Evolutionary conservation across 768 basidiomycete genomes (phyloP), one percentile per base, ranked within the genome.

Genomic region (Myochromella boudieri): DNA sequence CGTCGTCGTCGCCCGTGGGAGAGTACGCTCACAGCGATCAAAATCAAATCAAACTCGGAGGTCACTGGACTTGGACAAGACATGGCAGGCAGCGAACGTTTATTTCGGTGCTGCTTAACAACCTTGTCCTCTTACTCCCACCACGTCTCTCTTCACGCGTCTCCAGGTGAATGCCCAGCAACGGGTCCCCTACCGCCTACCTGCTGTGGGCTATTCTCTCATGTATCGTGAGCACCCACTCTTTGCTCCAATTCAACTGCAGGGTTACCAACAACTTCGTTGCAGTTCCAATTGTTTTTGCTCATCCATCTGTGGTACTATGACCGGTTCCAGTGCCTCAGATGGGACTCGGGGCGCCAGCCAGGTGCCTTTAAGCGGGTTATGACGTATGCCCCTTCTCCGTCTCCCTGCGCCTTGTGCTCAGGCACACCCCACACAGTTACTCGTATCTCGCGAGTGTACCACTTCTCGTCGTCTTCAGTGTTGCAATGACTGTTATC

Each of bases 331-430:
- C 74, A 81, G 51, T 90, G 89, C 64, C 65, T 90, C 37, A 76
- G 70, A 64, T 90, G 87, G 87, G 75, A 81, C 60, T 74, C 82
- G 11, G 87, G 86, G 26, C 75, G 86, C 42, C 86, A 87, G 61
- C 86, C 85, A 46, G 90, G 90, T 46, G 82, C 89, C 10, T 92
- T 92, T 77, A 91, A 87, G 68, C 77, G 91, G 41, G 76, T 92
- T 60, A 92, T 92, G 90, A 91, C 87, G 87, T 90, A 60, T 60
- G 82, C 72, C 29, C 33, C 24, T 6, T n/a, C 20, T 48, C 6
- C 26, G 15, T 29, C 48, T 36, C 33, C 28, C 37, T 15, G 22
- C 44, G 25, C 9, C 6, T 27, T 18, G 53, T 42, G 58, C 41
- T 54, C 43, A 38, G 46, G 8, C 8, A 29, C 28, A 14, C 18